phyloP scores from a whole-genome alignment of 306 rosid species.

The Prunus persica region DNA sequence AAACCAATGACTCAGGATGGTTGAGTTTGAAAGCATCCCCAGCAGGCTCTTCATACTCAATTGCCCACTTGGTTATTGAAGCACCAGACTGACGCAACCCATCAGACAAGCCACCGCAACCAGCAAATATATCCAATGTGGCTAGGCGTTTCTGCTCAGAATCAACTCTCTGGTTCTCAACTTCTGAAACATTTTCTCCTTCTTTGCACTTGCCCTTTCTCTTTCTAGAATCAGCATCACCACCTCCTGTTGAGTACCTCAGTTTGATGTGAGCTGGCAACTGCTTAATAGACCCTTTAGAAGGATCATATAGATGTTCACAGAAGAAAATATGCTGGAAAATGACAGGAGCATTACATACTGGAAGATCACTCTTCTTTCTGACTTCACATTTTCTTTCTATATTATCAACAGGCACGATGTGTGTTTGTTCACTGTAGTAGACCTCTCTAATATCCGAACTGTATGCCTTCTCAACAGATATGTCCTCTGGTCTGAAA shows the following conservation, averaged over 20 bases:
- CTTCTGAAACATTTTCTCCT: slow-evolving; percentile 54
- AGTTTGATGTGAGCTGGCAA: slow-evolving; percentile 69
- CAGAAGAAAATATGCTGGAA: slow-evolving; percentile 53
- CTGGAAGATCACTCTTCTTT: slow-evolving; percentile 41
- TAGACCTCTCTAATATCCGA: slow-evolving; percentile 55
- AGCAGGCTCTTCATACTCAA: slow-evolving; percentile 96
- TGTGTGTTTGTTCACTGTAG: slow-evolving; percentile 42
- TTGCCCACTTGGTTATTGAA: slow-evolving; percentile 89
- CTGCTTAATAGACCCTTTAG: slow-evolving; percentile 56
- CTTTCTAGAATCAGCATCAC: slow-evolving; percentile 66
- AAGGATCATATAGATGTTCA: slow-evolving; percentile 48
- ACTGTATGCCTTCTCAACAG: slow-evolving; percentile 57
- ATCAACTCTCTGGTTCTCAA: slow-evolving; percentile 33
- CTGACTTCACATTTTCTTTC: slow-evolving; percentile 55
- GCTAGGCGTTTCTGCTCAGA: slow-evolving; percentile 47
- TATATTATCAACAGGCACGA: slow-evolving; percentile 23
- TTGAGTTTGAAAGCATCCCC: slow-evolving; percentile 86
- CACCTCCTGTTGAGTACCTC: slow-evolving; percentile 51
- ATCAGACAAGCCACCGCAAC: slow-evolving; percentile 94
- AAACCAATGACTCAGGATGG: slow-evolving; percentile 75
- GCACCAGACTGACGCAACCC: slow-evolving; percentile 78
- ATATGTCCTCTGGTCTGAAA: slow-evolving; percentile 89
- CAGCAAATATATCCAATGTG: slow-evolving; percentile 92
- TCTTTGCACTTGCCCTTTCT: slow-evolving; percentile 87
- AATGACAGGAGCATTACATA: slow-evolving; percentile 25